These are phyloP conservation scores for Ramichloridium luteum DNA, from an alignment of 2,329 filamentous ascomycete species.

Conservation along the genomic window DNA sequence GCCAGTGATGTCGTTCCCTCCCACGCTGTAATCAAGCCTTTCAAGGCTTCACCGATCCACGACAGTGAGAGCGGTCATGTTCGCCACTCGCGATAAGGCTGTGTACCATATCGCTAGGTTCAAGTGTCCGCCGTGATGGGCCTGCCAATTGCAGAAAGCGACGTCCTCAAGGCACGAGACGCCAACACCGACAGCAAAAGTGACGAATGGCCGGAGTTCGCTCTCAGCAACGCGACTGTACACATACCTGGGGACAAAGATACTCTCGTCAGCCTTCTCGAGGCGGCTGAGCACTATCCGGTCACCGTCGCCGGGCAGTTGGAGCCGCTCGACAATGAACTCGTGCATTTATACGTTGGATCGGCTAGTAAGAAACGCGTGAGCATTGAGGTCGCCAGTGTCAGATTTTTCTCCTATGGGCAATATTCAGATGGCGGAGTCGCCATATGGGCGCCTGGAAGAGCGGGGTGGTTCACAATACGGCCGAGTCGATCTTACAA, in stretches of 20 bases:
- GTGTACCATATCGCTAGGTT: no score
- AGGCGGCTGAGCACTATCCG: conserved; percentile 48
- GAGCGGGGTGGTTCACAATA: conserved; percentile 58
- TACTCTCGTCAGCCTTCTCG: conserved; percentile 46
- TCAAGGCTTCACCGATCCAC: not conserved
- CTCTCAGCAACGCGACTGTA: conserved; percentile 50
- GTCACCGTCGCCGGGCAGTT: conserved; percentile 50
- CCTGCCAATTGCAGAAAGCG: conserved; percentile 19
- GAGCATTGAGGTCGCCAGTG: conserved; percentile 39
- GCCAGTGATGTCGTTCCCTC: no score
- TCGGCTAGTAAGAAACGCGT: conserved; percentile 26
- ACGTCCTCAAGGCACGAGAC: conserved; percentile 31
- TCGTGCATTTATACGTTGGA: conserved; percentile 16
- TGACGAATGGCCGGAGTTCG: conserved; percentile 48
- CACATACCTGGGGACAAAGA: conserved; percentile 15
- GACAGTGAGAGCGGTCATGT: no score
- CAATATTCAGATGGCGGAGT: conserved; percentile 44
- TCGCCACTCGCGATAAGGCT: no score
- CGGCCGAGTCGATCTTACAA: conserved; percentile 46
- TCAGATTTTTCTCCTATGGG: conserved; percentile 36
- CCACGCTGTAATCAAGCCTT: no score
- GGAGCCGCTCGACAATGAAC: conserved; percentile 37
- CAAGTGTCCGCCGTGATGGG: conserved; percentile 20
- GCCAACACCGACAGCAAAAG: conserved; percentile 29
- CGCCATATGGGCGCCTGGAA: conserved; percentile 53